Conservation (phyloP, 208 protist genomes). For the Crithidia acanthocephali region DNA sequence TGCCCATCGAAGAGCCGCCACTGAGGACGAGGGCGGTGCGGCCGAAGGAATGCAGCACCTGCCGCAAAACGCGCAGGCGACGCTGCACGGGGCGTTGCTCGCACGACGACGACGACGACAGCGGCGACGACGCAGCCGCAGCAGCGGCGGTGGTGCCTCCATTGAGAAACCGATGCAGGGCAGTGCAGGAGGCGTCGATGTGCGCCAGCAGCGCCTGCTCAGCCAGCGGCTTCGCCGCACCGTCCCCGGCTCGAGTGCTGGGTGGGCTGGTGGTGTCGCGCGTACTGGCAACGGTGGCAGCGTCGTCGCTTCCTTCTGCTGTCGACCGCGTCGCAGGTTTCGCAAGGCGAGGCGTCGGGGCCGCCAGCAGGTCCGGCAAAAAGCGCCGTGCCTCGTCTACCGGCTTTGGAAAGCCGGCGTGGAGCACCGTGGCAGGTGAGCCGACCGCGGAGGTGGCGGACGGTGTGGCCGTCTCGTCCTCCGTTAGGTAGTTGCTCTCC, state of each 20-base stretch:
- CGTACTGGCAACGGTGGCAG: too few species aligned
- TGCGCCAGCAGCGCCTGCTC: not conserved
- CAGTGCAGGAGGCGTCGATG: slow-evolving; percentile 5
- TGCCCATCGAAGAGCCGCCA: slow-evolving; percentile 74
- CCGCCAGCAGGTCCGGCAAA: not conserved
- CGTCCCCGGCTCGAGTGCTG: not conserved
- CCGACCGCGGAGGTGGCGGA: not conserved
- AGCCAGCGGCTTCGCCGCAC: not conserved
- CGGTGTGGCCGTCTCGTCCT: not conserved
- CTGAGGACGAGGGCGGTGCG: slow-evolving; percentile 80
- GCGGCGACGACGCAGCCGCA: slow-evolving; percentile 1
- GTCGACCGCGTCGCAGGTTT: too few species aligned
- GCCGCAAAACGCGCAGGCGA: slow-evolving; percentile 54
- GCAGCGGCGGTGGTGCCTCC: not conserved
- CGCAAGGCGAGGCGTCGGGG: not conserved
- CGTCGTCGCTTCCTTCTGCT: too few species aligned
- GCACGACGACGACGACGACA: not conserved
- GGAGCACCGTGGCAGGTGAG: not conserved
- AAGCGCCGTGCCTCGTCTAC: not conserved
- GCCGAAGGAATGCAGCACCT: slow-evolving; percentile 65
- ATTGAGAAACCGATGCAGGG: slow-evolving; percentile 9
- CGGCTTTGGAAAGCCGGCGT: not conserved
- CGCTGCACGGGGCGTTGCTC: slow-evolving; percentile 19
- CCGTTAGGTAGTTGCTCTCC: slow-evolving; percentile 5
- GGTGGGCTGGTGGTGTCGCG: too few species aligned